A percentile compares a stretch with the other conserved stretches of the same genome.
These are phyloP conservation scores for Trametes villosa DNA, from an alignment of 768 basidiomycete species.

Conservation along the genomic window DNA sequence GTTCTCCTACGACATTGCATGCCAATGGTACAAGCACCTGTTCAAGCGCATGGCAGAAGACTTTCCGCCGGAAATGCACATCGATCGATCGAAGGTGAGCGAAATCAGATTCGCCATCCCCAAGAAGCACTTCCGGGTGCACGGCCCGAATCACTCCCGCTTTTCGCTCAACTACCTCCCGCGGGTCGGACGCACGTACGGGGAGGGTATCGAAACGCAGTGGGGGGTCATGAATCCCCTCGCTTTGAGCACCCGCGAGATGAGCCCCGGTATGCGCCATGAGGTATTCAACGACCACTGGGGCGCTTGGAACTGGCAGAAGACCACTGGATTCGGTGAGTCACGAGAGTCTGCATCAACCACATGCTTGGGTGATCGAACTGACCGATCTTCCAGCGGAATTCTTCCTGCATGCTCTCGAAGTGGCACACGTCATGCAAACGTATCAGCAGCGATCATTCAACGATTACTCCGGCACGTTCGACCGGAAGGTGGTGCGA, in stretches of 20 bases:
- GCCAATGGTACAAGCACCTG: slow-evolving; percentile 36
- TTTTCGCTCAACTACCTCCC: slow-evolving; percentile 36
- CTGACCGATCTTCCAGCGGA: too few species aligned
- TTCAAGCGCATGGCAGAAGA: slow-evolving; percentile 21
- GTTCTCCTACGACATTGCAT: slow-evolving; percentile 32
- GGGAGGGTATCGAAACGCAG: slow-evolving; percentile 30
- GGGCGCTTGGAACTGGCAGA: slow-evolving; percentile 37
- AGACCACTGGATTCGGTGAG: slow-evolving; percentile 28
- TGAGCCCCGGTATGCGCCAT: slow-evolving; percentile 20
- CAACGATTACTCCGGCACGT: not conserved
- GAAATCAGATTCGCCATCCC: slow-evolving; percentile 30
- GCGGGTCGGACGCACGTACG: slow-evolving; percentile 25
- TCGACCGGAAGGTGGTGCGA: not conserved
- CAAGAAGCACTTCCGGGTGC: slow-evolving; percentile 40
- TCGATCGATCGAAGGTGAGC: not conserved
- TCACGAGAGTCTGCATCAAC: not conserved
- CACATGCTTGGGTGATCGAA: too few species aligned
- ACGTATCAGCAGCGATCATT: not conserved
- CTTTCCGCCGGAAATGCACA: not conserved
- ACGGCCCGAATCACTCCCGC: slow-evolving; percentile 30
- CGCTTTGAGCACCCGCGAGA: slow-evolving; percentile 19
- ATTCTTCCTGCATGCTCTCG: too few species aligned
- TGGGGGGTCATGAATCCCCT: slow-evolving; percentile 25
- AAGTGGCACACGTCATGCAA: too few species aligned
- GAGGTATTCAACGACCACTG: slow-evolving; percentile 27